Evolutionary conservation across 2,329 filamentous ascomycete species (phyloP), one percentile per base, ranked within the genome.

Genomic region (Penicillium corylophilum): DNA sequence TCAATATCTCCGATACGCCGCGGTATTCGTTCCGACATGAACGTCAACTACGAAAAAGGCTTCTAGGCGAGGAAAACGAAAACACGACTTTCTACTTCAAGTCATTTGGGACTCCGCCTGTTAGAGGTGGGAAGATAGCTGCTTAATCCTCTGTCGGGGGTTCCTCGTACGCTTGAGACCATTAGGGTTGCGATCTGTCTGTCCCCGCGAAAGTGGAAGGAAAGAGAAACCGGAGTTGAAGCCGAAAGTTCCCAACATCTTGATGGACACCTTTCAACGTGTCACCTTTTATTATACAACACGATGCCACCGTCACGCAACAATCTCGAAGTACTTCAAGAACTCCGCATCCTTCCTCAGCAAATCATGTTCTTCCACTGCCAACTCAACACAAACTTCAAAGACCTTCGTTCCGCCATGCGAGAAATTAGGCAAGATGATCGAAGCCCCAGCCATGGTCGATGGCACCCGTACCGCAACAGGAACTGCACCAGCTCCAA

Each of bases 381-480:
- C 43, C 6, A 60, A 33, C 38, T 63, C 59, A 26, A 63, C 48
- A 45, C 59, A 29, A 23, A 63, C 28, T 10, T 64, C 62, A 51
- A 55, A 62, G 0, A 52, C 28, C 10, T 51, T 48, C 26, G 45
- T 50, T 10, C 18, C 33, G 26, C 48, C 45, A 1, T 22, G 44
- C 10, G 48, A 56, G 22, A 62, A 51, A 53, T 57, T 54, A 3
- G 60, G 62, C 29, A 63, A 49, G 22, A 63, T 53, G 10, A 60
- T 26, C 4, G 33, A 57, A 24, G 51, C 57, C 16, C 56, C 56
- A 5, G 56, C 33, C 26, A 59, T 42, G 8, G 44, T 15, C 7
- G 43, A 15, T 28, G 53, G 44, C 16, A 50, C 23, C 6, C 62
- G 53, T 40, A 62, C 55, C 1, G 59, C 61, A 41, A 49, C 46